Conservation (phyloP, 2,329 filamentous ascomycete species). For the Beauveria sp. region DNA sequence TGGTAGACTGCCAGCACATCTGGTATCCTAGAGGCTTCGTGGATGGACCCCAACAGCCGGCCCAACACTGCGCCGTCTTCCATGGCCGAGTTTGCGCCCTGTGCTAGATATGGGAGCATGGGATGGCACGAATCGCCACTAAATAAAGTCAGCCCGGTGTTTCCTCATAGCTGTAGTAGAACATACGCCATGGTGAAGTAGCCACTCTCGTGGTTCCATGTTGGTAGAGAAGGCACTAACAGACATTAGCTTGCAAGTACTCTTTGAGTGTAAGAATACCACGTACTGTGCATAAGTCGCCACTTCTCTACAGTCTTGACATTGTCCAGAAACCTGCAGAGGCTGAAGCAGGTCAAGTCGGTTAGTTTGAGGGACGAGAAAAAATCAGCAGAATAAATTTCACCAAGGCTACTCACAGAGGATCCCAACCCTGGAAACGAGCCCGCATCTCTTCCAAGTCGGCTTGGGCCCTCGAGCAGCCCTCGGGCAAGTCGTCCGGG, state of each 20-base stretch:
- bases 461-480: conserved; percentile 43
- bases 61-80: conserved; percentile 63
- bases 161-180: not conserved
- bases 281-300: conserved; percentile 52
- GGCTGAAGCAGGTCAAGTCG: not conserved
- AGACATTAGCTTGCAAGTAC: conserved; percentile 22
- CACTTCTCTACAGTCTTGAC: conserved; percentile 50
- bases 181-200: not conserved
- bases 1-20: conserved; percentile 38
- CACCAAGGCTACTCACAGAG: conserved; percentile 26
- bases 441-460: conserved; percentile 52
- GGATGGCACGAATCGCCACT: conserved; percentile 56
- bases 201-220: not conserved
- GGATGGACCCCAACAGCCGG: conserved; percentile 44
- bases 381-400: not conserved
- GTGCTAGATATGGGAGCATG: conserved; percentile 56
- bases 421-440: conserved; percentile 58
- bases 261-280: not conserved
- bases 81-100: conserved; percentile 59
- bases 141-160: not conserved
- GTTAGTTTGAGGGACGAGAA: not conserved
- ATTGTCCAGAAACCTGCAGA: conserved; percentile 34
- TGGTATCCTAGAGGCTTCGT: conserved; percentile 36
- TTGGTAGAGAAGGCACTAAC: conserved; percentile 17
- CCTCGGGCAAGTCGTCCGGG: conserved; percentile 52